These are phyloP conservation scores for Phalaenopsis equestris DNA, from an alignment of 106 monocot species.

Conservation along the genomic window DNA sequence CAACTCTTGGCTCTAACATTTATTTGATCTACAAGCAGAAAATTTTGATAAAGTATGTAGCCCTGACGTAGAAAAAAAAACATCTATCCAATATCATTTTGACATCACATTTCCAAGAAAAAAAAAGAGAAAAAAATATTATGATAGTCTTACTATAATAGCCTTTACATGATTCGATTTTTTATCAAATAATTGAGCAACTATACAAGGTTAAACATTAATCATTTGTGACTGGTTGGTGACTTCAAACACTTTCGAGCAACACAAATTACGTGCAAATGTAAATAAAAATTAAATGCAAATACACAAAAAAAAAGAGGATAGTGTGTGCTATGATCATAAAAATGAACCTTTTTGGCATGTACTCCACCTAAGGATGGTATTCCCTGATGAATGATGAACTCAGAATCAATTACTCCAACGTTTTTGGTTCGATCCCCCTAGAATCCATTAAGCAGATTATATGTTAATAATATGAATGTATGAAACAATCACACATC, in stretches of 20 bases:
- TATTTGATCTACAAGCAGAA: too few relatives aligned
- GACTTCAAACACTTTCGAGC: not conserved
- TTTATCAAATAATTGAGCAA: not conserved
- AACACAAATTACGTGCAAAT: not conserved
- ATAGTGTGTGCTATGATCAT: not conserved
- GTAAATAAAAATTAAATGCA: not conserved
- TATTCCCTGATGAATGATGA: slow-evolving; percentile 60
- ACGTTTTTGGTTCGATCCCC: slow-evolving; percentile 77
- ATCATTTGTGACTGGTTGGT: not conserved
- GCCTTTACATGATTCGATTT: not conserved
- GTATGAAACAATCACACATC: not conserved
- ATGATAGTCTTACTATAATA: too few relatives aligned
- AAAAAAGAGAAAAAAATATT: too few relatives aligned
- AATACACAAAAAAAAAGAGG: not conserved
- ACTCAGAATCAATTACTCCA: slow-evolving; percentile 60
- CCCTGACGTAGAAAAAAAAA: too few relatives aligned
- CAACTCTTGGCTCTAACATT: too few relatives aligned
- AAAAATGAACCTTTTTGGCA: slow-evolving; percentile 27
- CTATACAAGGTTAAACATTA: not conserved
- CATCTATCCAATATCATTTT: too few relatives aligned
- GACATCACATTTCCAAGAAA: too few relatives aligned
- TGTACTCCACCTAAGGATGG: slow-evolving; percentile 53
- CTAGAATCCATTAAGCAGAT: slow-evolving; percentile 36
- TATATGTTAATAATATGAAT: not conserved
- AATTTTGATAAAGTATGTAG: too few relatives aligned